These are phyloP conservation scores for Oryza nivara DNA, from an alignment of 176 grass and related monocot genomes.

Conservation along the genomic window DNA sequence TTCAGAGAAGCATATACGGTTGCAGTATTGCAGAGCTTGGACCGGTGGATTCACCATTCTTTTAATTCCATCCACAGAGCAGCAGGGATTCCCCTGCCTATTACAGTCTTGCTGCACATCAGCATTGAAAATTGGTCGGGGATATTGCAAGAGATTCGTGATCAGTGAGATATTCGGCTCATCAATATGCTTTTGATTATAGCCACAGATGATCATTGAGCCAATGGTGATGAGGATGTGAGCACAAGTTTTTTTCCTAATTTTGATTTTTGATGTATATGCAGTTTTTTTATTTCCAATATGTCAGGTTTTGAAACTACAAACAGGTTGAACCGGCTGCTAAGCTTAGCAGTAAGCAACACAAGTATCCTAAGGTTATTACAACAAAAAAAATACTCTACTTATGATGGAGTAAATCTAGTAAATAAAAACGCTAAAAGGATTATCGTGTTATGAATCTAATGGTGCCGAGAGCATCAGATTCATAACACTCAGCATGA, in stretches of 20 bases:
- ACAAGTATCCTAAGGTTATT: not conserved
- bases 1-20: not conserved
- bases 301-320: not conserved
- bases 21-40: not conserved
- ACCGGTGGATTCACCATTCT: slow-evolving; percentile 14
- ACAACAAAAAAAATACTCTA: not conserved
- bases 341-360: not conserved
- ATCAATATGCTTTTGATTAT: not conserved
- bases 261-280: not conserved
- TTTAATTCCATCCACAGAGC: not conserved
- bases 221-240: slow-evolving; percentile 18
- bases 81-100: not conserved
- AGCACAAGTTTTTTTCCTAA: not conserved
- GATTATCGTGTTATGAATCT: not conserved
- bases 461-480: slow-evolving; percentile 2
- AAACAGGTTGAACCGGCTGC: not conserved
- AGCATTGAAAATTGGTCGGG: slow-evolving; percentile 1
- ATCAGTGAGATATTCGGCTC: not conserved
- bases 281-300: not conserved
- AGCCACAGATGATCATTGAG: slow-evolving; percentile 6
- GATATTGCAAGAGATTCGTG: not conserved
- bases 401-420: not conserved
- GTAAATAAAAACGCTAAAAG: no score
- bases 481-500: not conserved
- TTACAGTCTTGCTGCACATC: not conserved